Percentiles rank a stretch among this genome's conserved stretches.
phyloP scores from a whole-genome alignment of 768 basidiomycete species.

The Cystofilobasidium bisporidii region DNA sequence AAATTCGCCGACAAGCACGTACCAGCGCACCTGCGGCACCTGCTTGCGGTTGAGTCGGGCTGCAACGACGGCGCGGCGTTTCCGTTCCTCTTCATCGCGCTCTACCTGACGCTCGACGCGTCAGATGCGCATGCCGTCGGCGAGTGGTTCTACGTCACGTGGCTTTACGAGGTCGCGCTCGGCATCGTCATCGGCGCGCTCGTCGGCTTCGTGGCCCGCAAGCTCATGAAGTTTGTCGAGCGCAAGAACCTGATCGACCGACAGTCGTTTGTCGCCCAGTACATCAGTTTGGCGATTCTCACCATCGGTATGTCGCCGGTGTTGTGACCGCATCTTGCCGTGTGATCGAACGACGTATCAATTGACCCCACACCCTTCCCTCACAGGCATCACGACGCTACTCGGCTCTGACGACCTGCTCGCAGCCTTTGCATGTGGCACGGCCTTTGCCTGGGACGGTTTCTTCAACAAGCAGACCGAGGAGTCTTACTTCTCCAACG shows the following conservation, averaged over 20 bases:
- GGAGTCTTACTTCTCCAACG: constrained; percentile 87
- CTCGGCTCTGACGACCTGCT: constrained; percentile 89
- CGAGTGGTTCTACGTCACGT: constrained; percentile 71
- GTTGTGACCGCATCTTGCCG: neutral
- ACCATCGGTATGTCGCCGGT: constrained; percentile 35
- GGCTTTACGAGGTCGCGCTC: constrained; percentile 74
- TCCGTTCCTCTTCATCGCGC: constrained; percentile 47
- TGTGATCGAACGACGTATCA: too few species aligned
- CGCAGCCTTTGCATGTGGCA: constrained; percentile 87
- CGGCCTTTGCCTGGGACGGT: constrained; percentile 87
- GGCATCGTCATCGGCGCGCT: constrained; percentile 64
- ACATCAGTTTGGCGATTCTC: constrained; percentile 40
- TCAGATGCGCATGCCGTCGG: constrained; percentile 55
- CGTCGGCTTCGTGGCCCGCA: constrained; percentile 67
- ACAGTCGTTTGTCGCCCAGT: constrained; percentile 86
- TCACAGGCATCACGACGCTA: constrained; percentile 72
- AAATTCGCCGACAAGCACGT: constrained; percentile 98
- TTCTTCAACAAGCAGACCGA: constrained; percentile 64
- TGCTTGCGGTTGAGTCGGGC: constrained; percentile 78
- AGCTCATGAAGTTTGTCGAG: constrained; percentile 90
- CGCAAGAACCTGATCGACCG: constrained; percentile 77
- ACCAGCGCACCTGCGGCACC: constrained; percentile 58
- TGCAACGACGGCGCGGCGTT: constrained; percentile 80
- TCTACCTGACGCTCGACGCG: constrained; percentile 70
- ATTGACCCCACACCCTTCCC: constrained; percentile 29